phyloP scores from a whole-genome alignment of 106 monocot species.

The Dioscorea dumetorum region DNA sequence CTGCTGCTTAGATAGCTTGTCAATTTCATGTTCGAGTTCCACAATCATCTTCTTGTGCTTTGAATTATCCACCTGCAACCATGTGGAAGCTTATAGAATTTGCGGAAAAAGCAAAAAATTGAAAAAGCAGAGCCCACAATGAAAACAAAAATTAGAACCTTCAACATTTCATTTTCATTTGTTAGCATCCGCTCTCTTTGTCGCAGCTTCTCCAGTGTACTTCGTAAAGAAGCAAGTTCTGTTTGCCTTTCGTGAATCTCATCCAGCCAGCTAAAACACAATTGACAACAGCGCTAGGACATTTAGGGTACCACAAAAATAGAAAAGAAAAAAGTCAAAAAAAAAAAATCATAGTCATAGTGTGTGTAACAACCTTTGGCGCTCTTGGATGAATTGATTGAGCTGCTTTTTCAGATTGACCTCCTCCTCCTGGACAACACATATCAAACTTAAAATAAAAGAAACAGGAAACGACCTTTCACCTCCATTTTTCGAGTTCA shows the following conservation, averaged over 20 bases:
- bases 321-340: no score
- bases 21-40: constrained; percentile 76
- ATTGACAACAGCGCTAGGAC: neutral
- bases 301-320: neutral
- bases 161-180: constrained; percentile 72
- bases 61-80: constrained; percentile 50
- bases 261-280: constrained; percentile 62
- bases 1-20: constrained; percentile 42
- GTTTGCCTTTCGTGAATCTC: constrained; percentile 59
- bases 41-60: constrained; percentile 58
- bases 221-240: constrained; percentile 46
- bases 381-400: constrained; percentile 68
- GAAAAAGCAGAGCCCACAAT: neutral
- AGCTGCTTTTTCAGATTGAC: constrained; percentile 51
- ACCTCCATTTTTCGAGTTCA: neutral
- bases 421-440: constrained; percentile 40
- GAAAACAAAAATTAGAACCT: constrained; percentile 29
- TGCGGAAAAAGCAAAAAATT: neutral
- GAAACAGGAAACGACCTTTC: neutral
- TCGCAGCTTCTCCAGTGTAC: constrained; percentile 45
- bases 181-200: constrained; percentile 46
- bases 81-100: neutral
- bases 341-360: neutral
- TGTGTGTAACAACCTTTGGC: constrained; percentile 63
- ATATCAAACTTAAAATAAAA: neutral